These are phyloP conservation scores for Fusarium pseudoanthophilum DNA, from an alignment of 2,329 filamentous ascomycete genomes.

Conservation along the genomic window DNA sequence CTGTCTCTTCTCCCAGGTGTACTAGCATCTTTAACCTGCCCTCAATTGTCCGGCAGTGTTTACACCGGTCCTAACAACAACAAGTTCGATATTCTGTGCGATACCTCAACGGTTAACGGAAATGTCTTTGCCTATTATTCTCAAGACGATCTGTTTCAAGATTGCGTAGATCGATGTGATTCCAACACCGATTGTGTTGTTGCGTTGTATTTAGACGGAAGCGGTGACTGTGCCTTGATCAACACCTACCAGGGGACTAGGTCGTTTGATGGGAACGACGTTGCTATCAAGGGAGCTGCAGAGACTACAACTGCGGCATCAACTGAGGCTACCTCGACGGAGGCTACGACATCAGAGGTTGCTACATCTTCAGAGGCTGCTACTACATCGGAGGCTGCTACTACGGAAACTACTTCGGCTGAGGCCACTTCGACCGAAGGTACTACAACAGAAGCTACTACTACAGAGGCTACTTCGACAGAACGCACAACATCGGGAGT, in stretches of 20 bases:
- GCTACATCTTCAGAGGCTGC: not conserved
- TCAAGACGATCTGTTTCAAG: fast-evolving
- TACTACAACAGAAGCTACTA: fast-evolving
- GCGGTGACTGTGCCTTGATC: not conserved
- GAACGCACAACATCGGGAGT: not conserved
- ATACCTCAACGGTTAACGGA: not conserved
- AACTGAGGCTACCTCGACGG: not conserved
- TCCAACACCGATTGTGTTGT: fast-evolving
- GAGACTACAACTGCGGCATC: not conserved
- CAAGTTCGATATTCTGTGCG: not conserved
- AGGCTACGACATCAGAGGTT: not conserved
- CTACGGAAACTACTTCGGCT: fast-evolving
- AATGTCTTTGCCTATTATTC: not conserved
- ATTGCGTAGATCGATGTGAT: not conserved
- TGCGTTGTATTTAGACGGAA: fast-evolving
- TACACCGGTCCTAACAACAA: not conserved
- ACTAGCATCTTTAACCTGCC: not conserved
- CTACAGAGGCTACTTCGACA: not conserved
- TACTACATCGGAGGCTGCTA: not conserved
- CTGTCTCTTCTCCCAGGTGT: not conserved
- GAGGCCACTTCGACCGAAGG: not conserved
- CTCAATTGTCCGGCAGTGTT: not conserved
- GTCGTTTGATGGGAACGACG: fast-evolving
- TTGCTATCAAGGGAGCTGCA: fast-evolving
- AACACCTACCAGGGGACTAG: not conserved